A percentile compares a stretch with the other conserved stretches of the same genome.
These are phyloP conservation scores for Plantago coronopus DNA, from an alignment of 305 asterid genomes.

Conservation along the genomic window DNA sequence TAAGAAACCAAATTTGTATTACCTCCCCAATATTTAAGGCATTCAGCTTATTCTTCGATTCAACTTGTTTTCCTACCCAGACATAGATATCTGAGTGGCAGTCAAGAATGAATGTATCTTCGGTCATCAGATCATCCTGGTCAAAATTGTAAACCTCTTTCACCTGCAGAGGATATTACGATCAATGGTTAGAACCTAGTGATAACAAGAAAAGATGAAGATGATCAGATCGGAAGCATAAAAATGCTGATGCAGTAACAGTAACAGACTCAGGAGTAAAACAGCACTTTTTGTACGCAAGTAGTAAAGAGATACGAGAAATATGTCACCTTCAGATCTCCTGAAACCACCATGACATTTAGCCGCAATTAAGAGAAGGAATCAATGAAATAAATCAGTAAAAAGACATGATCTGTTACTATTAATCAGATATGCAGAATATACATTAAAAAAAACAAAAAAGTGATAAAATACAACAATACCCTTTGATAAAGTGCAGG, in stretches of 20 bases:
- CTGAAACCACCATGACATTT: conserved; percentile 39
- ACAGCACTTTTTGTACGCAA: not conserved
- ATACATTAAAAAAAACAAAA: no score
- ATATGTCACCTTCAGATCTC: conserved; percentile 65
- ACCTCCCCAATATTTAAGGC: conserved; percentile 92
- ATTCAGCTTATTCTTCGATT: conserved; percentile 62
- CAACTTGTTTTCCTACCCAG: conserved; percentile 85
- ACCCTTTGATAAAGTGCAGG: conserved; percentile 60
- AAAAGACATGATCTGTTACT: conserved; percentile 9
- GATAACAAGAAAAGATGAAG: conserved; percentile 3
- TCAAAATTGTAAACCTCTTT: conserved; percentile 70
- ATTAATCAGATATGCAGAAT: not conserved
- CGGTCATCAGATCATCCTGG: conserved; percentile 91
- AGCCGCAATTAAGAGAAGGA: conserved; percentile 21
- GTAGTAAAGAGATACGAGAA: conserved; percentile 19
- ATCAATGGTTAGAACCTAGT: conserved; percentile 10
- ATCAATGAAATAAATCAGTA: conserved; percentile 21
- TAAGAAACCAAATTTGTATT: conserved; percentile 21
- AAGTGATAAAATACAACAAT: conserved; percentile 18
- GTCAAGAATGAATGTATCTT: conserved; percentile 73
- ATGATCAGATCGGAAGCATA: conserved; percentile 3
- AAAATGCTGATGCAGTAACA: not conserved
- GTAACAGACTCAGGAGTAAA: not conserved
- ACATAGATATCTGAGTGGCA: conserved; percentile 68
- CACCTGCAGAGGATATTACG: conserved; percentile 47